Conservation (phyloP, 768 basidiomycete genomes). For the Xerocomellus intermedius region DNA sequence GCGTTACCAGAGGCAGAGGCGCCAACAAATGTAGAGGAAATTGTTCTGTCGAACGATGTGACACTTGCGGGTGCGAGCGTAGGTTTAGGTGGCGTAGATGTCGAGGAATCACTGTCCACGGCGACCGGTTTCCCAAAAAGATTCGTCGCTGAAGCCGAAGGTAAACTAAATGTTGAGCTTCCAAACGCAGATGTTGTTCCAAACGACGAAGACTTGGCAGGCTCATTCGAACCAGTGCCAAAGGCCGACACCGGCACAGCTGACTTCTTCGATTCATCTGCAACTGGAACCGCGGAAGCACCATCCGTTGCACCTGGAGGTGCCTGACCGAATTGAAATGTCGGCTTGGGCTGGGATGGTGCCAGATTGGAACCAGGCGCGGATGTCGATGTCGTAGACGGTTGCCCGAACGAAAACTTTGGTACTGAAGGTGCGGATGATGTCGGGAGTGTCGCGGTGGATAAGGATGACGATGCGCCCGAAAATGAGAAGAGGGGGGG, state of each 20-base stretch:
- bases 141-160: conserved; percentile 12
- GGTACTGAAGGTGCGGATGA: conserved; percentile 14
- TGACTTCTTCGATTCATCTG: conserved; percentile 26
- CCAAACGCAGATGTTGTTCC: conserved; percentile 22
- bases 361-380: conserved; percentile 3
- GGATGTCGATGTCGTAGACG: conserved; percentile 4
- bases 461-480: conserved; percentile 6
- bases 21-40: conserved; percentile 16
- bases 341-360: conserved; percentile 20
- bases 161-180: conserved; percentile 14
- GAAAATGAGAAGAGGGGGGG: conserved; percentile 24
- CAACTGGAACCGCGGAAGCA: conserved; percentile 12
- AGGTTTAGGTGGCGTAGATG: conserved; percentile 19
- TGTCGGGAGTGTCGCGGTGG: conserved; percentile 1
- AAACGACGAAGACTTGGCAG: conserved; percentile 24
- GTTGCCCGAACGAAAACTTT: conserved; percentile 29
- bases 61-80: conserved; percentile 11
- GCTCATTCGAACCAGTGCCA: conserved; percentile 19
- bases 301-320: conserved; percentile 26
- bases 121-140: conserved; percentile 13
- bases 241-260: conserved; percentile 22
- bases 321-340: conserved; percentile 21
- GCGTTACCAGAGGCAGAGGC: conserved; percentile 12
- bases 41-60: conserved; percentile 15
- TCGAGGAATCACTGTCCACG: conserved; percentile 21